Percentiles rank a stretch among this genome's conserved stretches.
These are phyloP conservation scores for Aegilops umbellulata DNA, from an alignment of 176 grass and related monocot genomes.

Conservation along the genomic window DNA sequence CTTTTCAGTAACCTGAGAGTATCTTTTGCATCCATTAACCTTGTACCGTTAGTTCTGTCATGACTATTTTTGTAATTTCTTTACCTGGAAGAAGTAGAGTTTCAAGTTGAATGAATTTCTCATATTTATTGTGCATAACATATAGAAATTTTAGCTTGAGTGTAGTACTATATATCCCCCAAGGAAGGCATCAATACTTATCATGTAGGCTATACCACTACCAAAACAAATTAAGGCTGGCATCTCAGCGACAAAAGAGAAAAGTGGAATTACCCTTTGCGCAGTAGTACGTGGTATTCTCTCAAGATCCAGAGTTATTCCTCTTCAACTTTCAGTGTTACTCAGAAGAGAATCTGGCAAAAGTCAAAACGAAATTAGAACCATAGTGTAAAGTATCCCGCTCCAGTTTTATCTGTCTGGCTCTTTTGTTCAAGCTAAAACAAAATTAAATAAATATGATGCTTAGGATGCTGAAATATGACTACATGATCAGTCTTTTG, in stretches of 20 bases:
- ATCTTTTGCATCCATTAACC: too few species aligned
- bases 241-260: not conserved
- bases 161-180: not conserved
- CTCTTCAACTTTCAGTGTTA: constrained; percentile 67
- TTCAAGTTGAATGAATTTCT: too few species aligned
- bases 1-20: too few species aligned
- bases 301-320: constrained; percentile 35
- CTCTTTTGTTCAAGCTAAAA: not conserved
- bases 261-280: constrained; percentile 54
- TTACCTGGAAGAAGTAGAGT: too few species aligned
- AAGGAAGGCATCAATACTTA: not conserved
- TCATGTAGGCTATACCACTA: not conserved
- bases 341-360: constrained; percentile 55
- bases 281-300: constrained; percentile 63
- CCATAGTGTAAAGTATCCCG: not conserved
- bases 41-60: too few species aligned
- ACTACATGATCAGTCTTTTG: too few species aligned
- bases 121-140: not conserved
- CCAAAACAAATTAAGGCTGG: not conserved
- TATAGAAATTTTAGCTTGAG: not conserved
- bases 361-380: constrained; percentile 19
- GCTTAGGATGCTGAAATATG: not conserved
- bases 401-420: not conserved
- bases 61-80: too few species aligned
- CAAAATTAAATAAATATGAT: not conserved